These are phyloP conservation scores for Byssoonygena ceratinophila DNA, from an alignment of 2,329 filamentous ascomycete genomes.

Conservation along the genomic window DNA sequence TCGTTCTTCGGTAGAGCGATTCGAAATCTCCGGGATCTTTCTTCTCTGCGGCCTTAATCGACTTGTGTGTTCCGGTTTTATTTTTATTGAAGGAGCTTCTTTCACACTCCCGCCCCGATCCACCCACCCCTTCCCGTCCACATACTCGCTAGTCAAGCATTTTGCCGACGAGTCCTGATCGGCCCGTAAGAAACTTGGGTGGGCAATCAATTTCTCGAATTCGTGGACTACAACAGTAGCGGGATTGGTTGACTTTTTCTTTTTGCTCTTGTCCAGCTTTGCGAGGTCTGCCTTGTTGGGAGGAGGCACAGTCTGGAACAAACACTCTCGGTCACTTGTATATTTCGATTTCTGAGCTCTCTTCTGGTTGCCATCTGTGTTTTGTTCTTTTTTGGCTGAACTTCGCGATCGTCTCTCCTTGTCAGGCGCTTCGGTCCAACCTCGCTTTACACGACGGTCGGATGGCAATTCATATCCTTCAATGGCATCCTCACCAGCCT, in stretches of 20 bases:
- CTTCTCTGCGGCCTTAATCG: conserved; percentile 14
- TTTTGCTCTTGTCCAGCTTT: conserved; percentile 41
- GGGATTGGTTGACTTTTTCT: conserved; percentile 50
- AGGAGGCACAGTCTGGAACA: conserved; percentile 74
- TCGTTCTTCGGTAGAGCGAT: conserved; percentile 18
- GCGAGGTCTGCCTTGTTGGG: conserved; percentile 40
- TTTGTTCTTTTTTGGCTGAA: conserved; percentile 39
- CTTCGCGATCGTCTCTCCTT: conserved; percentile 36
- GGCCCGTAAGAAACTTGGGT: conserved; percentile 68
- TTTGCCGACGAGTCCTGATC: conserved; percentile 35
- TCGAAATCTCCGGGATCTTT: conserved; percentile 1
- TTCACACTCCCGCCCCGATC: conserved; percentile 67
- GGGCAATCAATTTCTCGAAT: conserved; percentile 73
- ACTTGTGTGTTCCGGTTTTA: background rate
- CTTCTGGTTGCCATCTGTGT: conserved; percentile 47
- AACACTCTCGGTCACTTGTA: conserved; percentile 66
- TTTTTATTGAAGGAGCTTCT: conserved; percentile 20
- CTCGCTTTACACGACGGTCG: conserved; percentile 72
- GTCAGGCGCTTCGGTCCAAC: conserved; percentile 60
- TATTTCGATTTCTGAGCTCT: conserved; percentile 60
- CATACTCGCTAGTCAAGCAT: conserved; percentile 52
- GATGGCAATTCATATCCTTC: conserved; percentile 61
- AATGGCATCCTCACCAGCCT: conserved; percentile 45
- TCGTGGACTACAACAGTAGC: conserved; percentile 68
- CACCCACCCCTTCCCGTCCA: conserved; percentile 82